Evolutionary conservation across 768 basidiomycete genomes (phyloP).

Genomic region (Russula compacta): DNA sequence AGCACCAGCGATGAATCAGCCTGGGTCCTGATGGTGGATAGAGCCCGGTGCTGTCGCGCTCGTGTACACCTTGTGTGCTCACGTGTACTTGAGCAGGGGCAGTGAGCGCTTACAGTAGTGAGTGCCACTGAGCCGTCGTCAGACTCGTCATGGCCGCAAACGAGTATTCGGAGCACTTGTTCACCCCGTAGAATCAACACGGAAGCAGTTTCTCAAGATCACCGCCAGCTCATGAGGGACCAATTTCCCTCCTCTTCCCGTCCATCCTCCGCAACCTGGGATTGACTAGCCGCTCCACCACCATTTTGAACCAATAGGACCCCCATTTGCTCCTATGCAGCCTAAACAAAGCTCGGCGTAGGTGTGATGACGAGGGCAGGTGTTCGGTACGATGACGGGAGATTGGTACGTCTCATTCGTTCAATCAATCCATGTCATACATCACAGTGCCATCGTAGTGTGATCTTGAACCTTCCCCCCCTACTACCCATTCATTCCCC

Average conservation of each 20-base stretch:
- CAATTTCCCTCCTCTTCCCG: slow-evolving; percentile 61
- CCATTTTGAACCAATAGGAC: too few species aligned
- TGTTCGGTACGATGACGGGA: slow-evolving; percentile 69
- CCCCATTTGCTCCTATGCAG: slow-evolving; percentile 4
- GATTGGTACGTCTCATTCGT: slow-evolving; percentile 44
- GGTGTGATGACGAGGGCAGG: slow-evolving; percentile 66
- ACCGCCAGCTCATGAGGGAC: slow-evolving; percentile 15
- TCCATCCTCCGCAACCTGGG: slow-evolving; percentile 55
- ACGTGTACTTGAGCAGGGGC: too few species aligned
- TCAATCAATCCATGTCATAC: slow-evolving; percentile 32
- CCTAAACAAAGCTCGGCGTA: slow-evolving; percentile 37
- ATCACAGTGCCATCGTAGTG: slow-evolving; percentile 48
- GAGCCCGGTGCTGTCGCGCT: too few species aligned
- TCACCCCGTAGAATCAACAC: background rate
- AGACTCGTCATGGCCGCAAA: too few species aligned
- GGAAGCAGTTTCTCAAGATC: background rate
- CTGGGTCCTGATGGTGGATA: too few species aligned
- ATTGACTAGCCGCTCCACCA: slow-evolving; percentile 42
- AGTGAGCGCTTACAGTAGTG: too few species aligned
- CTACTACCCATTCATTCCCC: slow-evolving; percentile 23
- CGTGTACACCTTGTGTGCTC: too few species aligned
- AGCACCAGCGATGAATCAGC: too few species aligned
- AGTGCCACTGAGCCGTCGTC: too few species aligned
- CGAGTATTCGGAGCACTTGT: too few species aligned
- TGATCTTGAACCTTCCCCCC: slow-evolving; percentile 39